Evolutionary conservation across 257 asterid species (phyloP), one percentile per base, ranked within the genome.

Genomic region (Penstemon davidsonii): DNA sequence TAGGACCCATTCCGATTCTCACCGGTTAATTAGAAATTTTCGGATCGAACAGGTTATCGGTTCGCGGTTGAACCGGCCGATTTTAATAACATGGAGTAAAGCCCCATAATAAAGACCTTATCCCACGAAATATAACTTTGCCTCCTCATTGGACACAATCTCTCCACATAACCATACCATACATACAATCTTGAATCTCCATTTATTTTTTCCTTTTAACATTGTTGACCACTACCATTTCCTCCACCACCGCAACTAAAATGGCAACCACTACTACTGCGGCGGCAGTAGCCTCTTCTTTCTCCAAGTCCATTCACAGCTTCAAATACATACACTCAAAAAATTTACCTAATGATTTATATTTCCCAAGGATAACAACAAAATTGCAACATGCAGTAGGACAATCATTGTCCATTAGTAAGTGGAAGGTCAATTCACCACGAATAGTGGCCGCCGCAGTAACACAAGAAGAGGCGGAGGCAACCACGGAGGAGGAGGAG

Each of bases 241-340:
- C 60, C 42, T 19, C 75, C 75, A 47, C 75, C 75, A 59, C 46
- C 51, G 18, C 18, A 15, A 15, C 18, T 15, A 69, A 47, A 55
- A 86, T 86, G 93, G 91, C 90, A 52, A 74, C 95, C 79, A 60
- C 82, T 15, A 62, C 77, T 4, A 86, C 87, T 43, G 89, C 90
- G 37, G 81, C 89, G 45, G 84, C 95, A 57, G 84, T 80, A 49
- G 86, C 92, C 60, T 79, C 97, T 15, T 85, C 94, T 6, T 81
- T 87, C 40, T 78, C 93, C 57, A 70, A 85, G 66, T 66, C 90
- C 72, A 75, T 77, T 73, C 84, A 84, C 61, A 70, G 77, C 46
- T 72, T 76, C 15, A 81, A 80, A 43, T 79, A 70, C 78, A 60
- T 66, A 9, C 75, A 54, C 77, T 67, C 87, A 8, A 85, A 70